Base-by-base conservation (phyloP, 208 protist species). In the Eutreptiella sp. region DNA sequence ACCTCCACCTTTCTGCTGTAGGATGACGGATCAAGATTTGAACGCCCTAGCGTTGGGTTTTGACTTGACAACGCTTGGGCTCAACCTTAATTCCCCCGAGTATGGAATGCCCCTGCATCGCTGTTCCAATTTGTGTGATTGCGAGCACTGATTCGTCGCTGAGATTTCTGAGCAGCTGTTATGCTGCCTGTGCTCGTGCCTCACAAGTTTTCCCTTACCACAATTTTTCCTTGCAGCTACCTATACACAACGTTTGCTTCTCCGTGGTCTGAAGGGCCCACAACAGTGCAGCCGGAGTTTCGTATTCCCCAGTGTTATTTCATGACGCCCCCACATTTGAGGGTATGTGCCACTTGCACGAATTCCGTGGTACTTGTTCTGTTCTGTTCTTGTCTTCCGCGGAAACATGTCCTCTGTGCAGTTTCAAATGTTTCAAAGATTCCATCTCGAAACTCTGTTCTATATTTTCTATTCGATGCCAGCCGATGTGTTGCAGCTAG, bases 401-500 rank as follows among this genome's bases (percentile, higher is more conserved):
- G 72, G 2, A 42, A 73, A 26, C 62, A n/a, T n/a, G n/a, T n/a
- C n/a, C n/a, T n/a, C n/a, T n/a, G n/a, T 81, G n/a, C 72, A 73
- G 59, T 64, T 90, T 60, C 83, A 82, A 53, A 72, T 81, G 31
- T 88, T 94, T 48, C 68, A 78, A 5, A 79, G 88, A 60, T 94
- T 91, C 65, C 88, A 90, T 53, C 73, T 95, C 27, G 88, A 96
- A 19, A 98, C 92, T 14, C 80, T 99, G 16, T 94, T 99, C 46
- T 99, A 97, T 70, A 96, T 98, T 52, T 99, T 98, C 68, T 99
- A 99, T 70, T 84, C 82, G 47, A 97, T 98, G 93, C 94, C 94
- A 19, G 69, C 92, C 4, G 95, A 99, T 64, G 80, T 93, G 34
- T 75, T 98, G 23, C 94, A 97, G 69, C 57, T 95, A 2, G 84